Evolutionary conservation across 192 early-diverging fungal genomes (phyloP).

Genomic region (Helicostylum pulchrum): DNA sequence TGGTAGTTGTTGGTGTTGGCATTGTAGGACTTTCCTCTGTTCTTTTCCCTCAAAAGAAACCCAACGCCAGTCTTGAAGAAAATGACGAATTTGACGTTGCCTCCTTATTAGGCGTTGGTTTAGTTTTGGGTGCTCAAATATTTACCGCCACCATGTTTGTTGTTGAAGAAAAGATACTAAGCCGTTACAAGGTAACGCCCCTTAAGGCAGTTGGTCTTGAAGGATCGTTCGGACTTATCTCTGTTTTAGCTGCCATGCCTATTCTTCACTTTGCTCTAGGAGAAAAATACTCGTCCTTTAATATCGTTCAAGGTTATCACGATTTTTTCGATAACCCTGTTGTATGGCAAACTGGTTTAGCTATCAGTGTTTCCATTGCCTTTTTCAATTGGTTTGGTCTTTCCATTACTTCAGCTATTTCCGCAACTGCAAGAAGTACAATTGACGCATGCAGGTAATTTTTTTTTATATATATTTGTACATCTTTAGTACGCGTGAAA

Average conservation of each 20-base stretch:
- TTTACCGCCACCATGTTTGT: conserved; percentile 96
- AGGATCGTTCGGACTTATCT: conserved; percentile 83
- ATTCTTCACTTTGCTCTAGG: conserved; percentile 73
- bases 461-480: not conserved
- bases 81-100: conserved; percentile 41
- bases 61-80: conserved; percentile 6
- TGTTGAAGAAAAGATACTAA: conserved; percentile 91
- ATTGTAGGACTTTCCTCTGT: conserved; percentile 78
- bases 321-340: conserved; percentile 62
- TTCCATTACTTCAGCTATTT: conserved; percentile 79
- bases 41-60: conserved; percentile 31
- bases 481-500: not conserved
- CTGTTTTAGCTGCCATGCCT: conserved; percentile 66
- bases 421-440: conserved; percentile 88
- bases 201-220: conserved; percentile 92
- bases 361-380: conserved; percentile 88
- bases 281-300: conserved; percentile 68
- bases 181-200: conserved; percentile 73
- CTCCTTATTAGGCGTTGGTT: conserved; percentile 71
- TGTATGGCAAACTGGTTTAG: conserved; percentile 72
- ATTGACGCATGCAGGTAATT: conserved; percentile 91
- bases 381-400: conserved; percentile 97
- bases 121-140: conserved; percentile 88
- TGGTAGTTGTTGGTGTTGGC: conserved; percentile 83
- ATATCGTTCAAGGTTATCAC: conserved; percentile 68